Base-by-base conservation (phyloP, 2,329 filamentous ascomycete genomes). In the Trichoderma arundinaceum region DNA sequence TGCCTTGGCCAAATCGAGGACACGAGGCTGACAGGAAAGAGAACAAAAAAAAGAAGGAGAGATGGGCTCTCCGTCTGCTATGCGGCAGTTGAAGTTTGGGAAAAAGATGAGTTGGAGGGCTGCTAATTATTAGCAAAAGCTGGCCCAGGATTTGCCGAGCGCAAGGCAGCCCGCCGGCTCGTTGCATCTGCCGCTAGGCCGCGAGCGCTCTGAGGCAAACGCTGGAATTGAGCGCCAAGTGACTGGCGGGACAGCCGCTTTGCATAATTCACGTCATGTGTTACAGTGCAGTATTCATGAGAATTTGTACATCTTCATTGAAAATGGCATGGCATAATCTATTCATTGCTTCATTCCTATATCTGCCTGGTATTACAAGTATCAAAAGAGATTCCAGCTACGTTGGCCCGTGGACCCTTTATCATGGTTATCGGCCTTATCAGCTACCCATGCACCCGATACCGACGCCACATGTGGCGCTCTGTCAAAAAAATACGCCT, bases 381-480 rank as follows among this genome's bases (percentile, higher is more conserved):
- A n/a, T n/a, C n/a, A n/a, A n/a, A n/a, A 28, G 22, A 28, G 22
- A 28, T 28, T 3, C 22, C 4, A 28, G 4, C 2, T 28, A 28
- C 22, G 2, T 28, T 28, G 22, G 4, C 22, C 22, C 22, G 22
- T 4, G 22, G 22, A 28, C 22, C 22, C 22, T 28, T 28, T 28
- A 28, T 28, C 22, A 28, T 28, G 22, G 22, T 28, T 28, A 28
- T 28, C 22, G 4, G 4, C 22, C 22, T 28, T 28, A 28, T 28
- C 35, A 4, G 7, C 35, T 46, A 53, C 28, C 48, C 35, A 28
- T 38, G 10, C 7, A 10, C 35, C 35, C 19, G 13, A 32, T 49
- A 10, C 38, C 39, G 13, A 7, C 57, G 57, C 59, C 59, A 63
- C 59, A 46, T 54, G 59, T 63, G 59, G 59, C 59, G 59, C 51